Evolutionary conservation across 495 filamentous ascomycete species (phyloP), one percentile per base, ranked within the genome.

Genomic region (Hypoxylon intermedium): DNA sequence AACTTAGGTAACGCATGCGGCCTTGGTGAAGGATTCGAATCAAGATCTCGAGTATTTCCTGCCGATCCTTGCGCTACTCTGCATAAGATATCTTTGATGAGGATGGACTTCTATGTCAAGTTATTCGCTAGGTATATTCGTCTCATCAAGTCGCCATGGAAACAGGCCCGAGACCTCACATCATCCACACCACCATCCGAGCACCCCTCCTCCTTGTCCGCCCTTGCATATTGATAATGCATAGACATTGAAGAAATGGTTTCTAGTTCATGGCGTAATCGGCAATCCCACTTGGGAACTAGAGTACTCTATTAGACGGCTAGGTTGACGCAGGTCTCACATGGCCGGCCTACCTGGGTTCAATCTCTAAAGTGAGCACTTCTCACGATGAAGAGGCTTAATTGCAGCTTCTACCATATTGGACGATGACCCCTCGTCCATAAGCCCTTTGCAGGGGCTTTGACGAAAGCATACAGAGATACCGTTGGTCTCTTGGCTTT

Each of bases 211-310:
- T 60, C 56, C 45, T 54, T 20, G 37, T 9, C 24, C 44, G 41
- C 62, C 62, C 62, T 65, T 65, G 62, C 62, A 57, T 55, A 36
- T 28, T 53, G 62, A 54, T 60, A 60, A 59, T 60, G 45, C 51
- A 65, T 52, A 24, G 26, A 43, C 36, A 65, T 56, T 65, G 55
- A 60, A 59, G 61, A 65, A 64, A 59, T 26, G 24, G 24, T 26
- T 7, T 7, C 40, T 30, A 44, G 15, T 46, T 41, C 51, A 50
- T 58, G 21, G 44, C 60, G 49, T 58, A 64, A 51, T 58, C 43
- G 60, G 54, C 41, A 38, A 49, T 54, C 28, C 30, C 51, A 42
- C 41, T 12, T 33, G 13, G 47, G 33, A 57, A 21, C 24, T 18
- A 15, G 46, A 9, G 16, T 31, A 7, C 41, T 30, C 23, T 5